Evolutionary conservation across 352 stramenopile species (phyloP), one percentile per base, ranked within the genome.

Genomic region (Phytophthora melonis): DNA sequence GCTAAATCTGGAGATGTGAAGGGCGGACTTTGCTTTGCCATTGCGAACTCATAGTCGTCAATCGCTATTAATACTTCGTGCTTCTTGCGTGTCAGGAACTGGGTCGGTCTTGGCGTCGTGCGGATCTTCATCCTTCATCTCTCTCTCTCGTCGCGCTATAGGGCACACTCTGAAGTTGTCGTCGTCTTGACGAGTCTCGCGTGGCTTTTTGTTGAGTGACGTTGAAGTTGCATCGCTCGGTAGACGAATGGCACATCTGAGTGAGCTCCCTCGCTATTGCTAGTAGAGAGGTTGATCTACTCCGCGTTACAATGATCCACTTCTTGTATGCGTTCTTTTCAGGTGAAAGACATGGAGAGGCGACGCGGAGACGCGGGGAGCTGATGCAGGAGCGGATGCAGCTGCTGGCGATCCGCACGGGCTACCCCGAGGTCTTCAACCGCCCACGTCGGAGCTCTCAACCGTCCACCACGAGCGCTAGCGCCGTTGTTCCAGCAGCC

Each of bases 281-380:
- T 25, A 2, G n/a, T n/a, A n/a, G n/a, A n/a, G n/a, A 25, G 41
- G 25, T 10, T 19, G 3, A 3, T 43, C 36, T 43, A 18, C 36
- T 43, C 36, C 3, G 14, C 14, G 2, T 18, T 14, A 43, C 5
- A 14, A 14, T 14, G 14, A 43, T 18, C 14, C 11, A 18, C 36
- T 43, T 7, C 27, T 8, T 7, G 2, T 7, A 32, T 32, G 27
- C 27, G 14, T 4, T 52, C 6, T 52, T 23, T 52, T 13, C 34
- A 93, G 87, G 84, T 45, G 79, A 83, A 70, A 80, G 78, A 16
- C 82, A 94, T 68, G 84, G 82, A 68, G 72, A 86, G 23, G 79
- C 82, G n/a, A 84, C 79, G 59, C 74, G 74, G 10, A 72, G 82
- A 68, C 81, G 84, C 1, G 79, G 88, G 1, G 75, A 87, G 56